These are phyloP conservation scores for Pulveroboletus frians DNA, from an alignment of 768 basidiomycete genomes.

Conservation along the genomic window DNA sequence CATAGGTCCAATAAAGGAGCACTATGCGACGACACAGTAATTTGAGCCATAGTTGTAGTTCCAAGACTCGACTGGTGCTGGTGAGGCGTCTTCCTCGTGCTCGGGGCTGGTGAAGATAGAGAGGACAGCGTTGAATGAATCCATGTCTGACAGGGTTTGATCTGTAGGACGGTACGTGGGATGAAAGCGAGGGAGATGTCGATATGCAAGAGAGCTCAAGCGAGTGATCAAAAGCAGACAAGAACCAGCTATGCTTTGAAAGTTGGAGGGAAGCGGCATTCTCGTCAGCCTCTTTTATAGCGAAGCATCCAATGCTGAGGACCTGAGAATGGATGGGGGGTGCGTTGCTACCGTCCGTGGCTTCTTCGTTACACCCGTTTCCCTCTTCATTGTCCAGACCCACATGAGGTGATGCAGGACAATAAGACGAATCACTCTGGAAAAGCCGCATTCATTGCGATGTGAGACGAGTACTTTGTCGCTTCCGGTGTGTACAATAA, in stretches of 20 bases:
- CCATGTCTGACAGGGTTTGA: conserved; percentile 13
- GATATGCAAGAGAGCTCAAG: neutral
- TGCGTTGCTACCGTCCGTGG: neutral
- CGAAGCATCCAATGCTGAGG: neutral
- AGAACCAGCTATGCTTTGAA: neutral
- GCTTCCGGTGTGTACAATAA: conserved; percentile 16
- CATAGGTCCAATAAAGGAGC: neutral
- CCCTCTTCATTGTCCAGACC: neutral
- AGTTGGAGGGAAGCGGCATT: conserved; percentile 1
- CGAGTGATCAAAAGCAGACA: neutral
- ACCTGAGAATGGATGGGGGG: neutral
- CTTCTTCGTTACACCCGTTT: neutral
- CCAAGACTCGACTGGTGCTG: conserved; percentile 13
- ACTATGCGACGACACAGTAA: conserved; percentile 22
- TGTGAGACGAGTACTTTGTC: conserved; percentile 6
- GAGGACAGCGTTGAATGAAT: conserved; percentile 15
- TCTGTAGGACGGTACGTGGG: neutral
- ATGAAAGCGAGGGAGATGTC: neutral
- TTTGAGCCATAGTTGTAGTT: neutral
- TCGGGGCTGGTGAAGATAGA: conserved; percentile 11
- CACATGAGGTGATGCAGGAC: conserved; percentile 8
- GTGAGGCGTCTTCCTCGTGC: conserved; percentile 4
- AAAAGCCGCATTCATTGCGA: neutral
- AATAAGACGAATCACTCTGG: conserved; percentile 13
- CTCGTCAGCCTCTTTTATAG: conserved; percentile 16